These are phyloP conservation scores for Hammondia hammondi DNA, from an alignment of 169 alveolate species.

Conservation along the genomic window DNA sequence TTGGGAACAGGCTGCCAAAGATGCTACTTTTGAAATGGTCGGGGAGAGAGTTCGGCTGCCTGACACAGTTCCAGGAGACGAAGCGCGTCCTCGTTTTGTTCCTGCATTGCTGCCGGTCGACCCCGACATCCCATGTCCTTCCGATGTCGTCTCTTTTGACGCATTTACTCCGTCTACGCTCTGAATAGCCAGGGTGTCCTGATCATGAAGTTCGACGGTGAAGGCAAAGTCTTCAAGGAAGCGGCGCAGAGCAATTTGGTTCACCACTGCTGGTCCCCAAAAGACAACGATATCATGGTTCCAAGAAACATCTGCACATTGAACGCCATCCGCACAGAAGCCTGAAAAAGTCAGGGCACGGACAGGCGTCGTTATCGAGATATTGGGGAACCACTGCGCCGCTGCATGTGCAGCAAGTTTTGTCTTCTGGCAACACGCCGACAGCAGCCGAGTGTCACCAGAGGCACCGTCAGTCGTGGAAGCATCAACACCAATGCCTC, in stretches of 20 bases:
- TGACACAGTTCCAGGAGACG: background rate
- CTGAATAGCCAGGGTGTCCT: background rate
- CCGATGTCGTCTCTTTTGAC: background rate
- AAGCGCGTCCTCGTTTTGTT: background rate
- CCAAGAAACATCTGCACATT: slow-evolving; percentile 29
- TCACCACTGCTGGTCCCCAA: slow-evolving; percentile 38
- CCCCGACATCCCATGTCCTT: background rate
- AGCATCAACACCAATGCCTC: background rate
- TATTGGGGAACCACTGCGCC: background rate
- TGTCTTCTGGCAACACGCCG: background rate
- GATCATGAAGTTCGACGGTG: slow-evolving; percentile 21
- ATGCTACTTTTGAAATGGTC: background rate
- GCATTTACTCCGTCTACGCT: background rate
- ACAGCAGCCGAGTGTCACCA: background rate
- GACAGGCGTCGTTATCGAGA: background rate
- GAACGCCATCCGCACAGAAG: background rate
- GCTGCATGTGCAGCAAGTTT: background rate
- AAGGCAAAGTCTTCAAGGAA: background rate
- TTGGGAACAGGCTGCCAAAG: background rate
- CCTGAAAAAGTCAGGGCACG: background rate
- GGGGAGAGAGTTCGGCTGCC: background rate
- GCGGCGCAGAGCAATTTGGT: background rate
- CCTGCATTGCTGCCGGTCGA: background rate
- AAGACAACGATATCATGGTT: slow-evolving; percentile 8
- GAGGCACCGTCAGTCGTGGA: background rate